phyloP scores from a whole-genome alignment of 371 early-diverging fungal genomes.

The Blakeslea trispora region DNA sequence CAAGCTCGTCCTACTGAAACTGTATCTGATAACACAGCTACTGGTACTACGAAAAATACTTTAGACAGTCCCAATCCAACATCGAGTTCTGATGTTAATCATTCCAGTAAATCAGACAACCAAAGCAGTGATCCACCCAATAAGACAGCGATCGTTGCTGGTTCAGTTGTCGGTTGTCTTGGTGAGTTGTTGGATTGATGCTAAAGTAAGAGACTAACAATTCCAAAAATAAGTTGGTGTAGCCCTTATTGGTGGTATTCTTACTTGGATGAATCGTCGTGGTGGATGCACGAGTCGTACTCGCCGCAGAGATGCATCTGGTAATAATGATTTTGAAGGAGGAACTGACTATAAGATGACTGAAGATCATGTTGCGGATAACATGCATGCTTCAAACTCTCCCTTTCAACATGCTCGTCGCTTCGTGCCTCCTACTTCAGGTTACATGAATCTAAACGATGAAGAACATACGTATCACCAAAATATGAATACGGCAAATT shows the following conservation, averaged over 20 bases:
- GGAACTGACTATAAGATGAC: conserved; percentile 18
- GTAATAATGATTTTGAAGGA: conserved; percentile 7
- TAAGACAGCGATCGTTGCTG: conserved; percentile 25
- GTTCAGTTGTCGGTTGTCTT: conserved; percentile 29
- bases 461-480: conserved; percentile 31
- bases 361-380: conserved; percentile 9
- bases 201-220: no score
- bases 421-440: conserved; percentile 32
- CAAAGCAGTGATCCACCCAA: background rate
- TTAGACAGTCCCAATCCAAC: background rate
- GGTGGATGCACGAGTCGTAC: conserved; percentile 38
- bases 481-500: conserved; percentile 5
- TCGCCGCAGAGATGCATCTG: conserved; percentile 16
- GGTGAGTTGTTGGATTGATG: conserved; percentile 9
- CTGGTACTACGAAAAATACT: background rate
- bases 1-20: background rate
- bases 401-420: conserved; percentile 39
- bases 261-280: conserved; percentile 28
- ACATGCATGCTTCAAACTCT: conserved; percentile 19
- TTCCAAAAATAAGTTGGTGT: conserved; percentile 13
- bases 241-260: conserved; percentile 23
- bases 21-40: background rate
- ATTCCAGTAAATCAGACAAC: background rate
- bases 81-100: no score
- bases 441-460: conserved; percentile 35